Conservation (phyloP, 2,329 filamentous ascomycete species). For the Penicillium carneum region DNA sequence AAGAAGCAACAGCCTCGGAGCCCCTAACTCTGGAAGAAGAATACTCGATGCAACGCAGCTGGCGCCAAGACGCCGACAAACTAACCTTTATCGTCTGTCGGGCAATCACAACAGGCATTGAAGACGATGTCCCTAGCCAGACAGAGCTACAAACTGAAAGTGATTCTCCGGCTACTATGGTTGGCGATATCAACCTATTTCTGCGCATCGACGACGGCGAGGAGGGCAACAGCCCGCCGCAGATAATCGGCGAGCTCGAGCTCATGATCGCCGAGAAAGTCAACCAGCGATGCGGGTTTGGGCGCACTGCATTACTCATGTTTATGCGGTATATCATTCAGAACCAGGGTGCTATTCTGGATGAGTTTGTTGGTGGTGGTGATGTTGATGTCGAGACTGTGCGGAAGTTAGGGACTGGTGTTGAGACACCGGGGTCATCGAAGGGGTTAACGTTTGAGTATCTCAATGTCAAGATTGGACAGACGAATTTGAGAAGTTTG, state of each 20-base stretch:
- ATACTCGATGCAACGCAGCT: slow-evolving; percentile 87
- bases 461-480: slow-evolving; percentile 68
- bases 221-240: slow-evolving; percentile 42
- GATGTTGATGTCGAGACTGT: slow-evolving; percentile 22
- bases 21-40: slow-evolving; percentile 80
- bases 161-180: slow-evolving; percentile 64
- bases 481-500: slow-evolving; percentile 64
- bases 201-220: slow-evolving; percentile 67
- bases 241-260: slow-evolving; percentile 75
- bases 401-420: slow-evolving; percentile 25
- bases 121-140: not conserved
- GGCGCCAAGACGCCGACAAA: slow-evolving; percentile 83
- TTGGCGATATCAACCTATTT: slow-evolving; percentile 84
- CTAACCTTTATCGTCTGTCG: slow-evolving; percentile 87
- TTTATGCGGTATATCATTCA: slow-evolving; percentile 73
- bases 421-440: slow-evolving; percentile 12
- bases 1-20: slow-evolving; percentile 85
- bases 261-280: slow-evolving; percentile 77
- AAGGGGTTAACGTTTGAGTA: slow-evolving; percentile 44
- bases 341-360: slow-evolving; percentile 63
- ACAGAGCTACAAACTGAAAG: slow-evolving; percentile 52
- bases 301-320: slow-evolving; percentile 68
- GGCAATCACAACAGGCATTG: slow-evolving; percentile 42
- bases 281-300: slow-evolving; percentile 69
- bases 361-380: slow-evolving; percentile 57